Evolutionary conservation across 805 yeast genomes (phyloP), one percentile per base, ranked within the genome.

Genomic region (Wickerhamiella qilinensis): DNA sequence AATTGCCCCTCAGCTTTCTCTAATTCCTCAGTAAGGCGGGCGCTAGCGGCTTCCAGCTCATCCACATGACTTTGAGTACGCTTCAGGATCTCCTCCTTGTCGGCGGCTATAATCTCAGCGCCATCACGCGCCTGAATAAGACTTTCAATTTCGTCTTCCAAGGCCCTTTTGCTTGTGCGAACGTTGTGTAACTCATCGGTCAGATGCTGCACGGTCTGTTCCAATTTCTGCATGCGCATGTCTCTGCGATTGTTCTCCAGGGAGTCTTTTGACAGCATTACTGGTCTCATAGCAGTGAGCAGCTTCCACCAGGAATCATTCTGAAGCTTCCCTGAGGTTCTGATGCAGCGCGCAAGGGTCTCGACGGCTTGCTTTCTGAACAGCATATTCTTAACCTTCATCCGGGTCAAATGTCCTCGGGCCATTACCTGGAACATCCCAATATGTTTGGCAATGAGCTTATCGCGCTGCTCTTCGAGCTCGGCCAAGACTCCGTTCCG

Each of bases 301-400:
- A 91, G 62, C 37, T 68, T 71, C 58, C 81, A 80, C 98, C 98
- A 91, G 16, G 80, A 79, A 52, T 75, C 75, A 9, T 63, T 54
- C 34, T 48, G 48, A 11, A 75, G 52, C 11, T 62, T 58, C 41
- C 68, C 65, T 42, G 76, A 73, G 0, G 65, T 56, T 25, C 60
- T 55, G 48, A 91, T 68, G 31, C 81, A 77, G 38, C 65, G 64
- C 38, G 77, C 73, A 30, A 91, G 58, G 1, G 78, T 63, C 42
- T 74, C 74, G 1, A 91, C 71, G 0, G 95, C 83, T 43, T 76
- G 78, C 8, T 77, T 59, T 41, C 73, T 71, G 38, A 64, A 62
- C n/a, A 86, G 60, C 41, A 68, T 60, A 12, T 58, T 53, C 29
- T 64, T 60, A 30, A 73, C 64, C 3, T 53, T 47, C 9, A 51